A percentile compares a stretch with the other conserved stretches of the same genome.
Evolutionary conservation across 1,284 basidiomycete species (phyloP).

Genomic region (Chondrostereum purpureum): DNA sequence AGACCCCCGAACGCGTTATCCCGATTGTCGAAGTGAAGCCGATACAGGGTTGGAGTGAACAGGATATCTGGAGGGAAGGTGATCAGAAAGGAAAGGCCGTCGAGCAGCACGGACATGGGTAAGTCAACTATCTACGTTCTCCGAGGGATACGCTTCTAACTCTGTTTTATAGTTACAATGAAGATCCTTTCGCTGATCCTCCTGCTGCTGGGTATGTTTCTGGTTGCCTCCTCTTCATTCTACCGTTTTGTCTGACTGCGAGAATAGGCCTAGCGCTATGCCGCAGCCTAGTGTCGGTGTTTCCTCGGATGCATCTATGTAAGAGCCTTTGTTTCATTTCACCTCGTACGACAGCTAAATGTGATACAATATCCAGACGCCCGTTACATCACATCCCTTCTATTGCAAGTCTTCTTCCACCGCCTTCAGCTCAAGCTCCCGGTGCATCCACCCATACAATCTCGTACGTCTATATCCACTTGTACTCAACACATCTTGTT

Average conservation of each 20-base stretch:
- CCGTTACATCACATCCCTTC: slow-evolving; percentile 3
- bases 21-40: not conserved
- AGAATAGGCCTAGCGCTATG: no score
- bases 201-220: slow-evolving; percentile 7
- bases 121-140: no score
- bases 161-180: not conserved
- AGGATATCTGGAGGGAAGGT: not conserved
- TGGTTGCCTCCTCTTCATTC: no score
- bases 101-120: no score
- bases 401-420: slow-evolving; percentile 1
- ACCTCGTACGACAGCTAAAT: no score
- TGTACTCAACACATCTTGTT: no score
- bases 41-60: not conserved
- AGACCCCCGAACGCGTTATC: not conserved
- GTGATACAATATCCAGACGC: slow-evolving; percentile 15
- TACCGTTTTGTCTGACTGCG: no score
- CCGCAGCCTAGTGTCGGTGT: no score
- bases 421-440: not conserved
- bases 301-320: no score
- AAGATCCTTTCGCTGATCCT: slow-evolving; percentile 31
- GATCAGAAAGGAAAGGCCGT: not conserved
- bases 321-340: no score
- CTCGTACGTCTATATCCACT: no score
- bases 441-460: not conserved
- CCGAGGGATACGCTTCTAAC: no score